Evolutionary conservation across 495 filamentous ascomycete species (phyloP), one percentile per base, ranked within the genome.

Genomic region (Penicillium cataractarum): DNA sequence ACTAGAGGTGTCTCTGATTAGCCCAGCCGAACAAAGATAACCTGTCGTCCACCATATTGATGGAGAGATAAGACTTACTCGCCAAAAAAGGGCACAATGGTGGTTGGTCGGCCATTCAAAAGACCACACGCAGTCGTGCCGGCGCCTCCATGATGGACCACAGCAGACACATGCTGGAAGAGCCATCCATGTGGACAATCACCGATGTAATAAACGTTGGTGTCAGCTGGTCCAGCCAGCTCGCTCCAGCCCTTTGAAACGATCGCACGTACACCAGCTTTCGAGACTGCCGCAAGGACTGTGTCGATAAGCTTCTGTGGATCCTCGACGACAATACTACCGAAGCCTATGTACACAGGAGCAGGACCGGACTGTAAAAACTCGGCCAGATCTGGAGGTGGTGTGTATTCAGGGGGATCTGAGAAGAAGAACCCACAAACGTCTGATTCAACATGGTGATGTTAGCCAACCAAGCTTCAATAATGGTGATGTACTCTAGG

Each of bases 331-430:
- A 89, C 86, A 58, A 90, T 89, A 42, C 81, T 85, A 3, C 88
- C 88, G 63, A 90, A 90, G 13, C 88, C 88, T 39, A 90, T 86
- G 63, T 89, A 89, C 1, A 89, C 75, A 17, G 87, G 87, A 7
- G 80, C 70, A 6, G 83, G 78, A 2, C 86, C 87, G 13, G 68
- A 70, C 44, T 77, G 66, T 0, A 90, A 72, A 61, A 89, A 89
- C 0, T 68, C 72, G 0, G 69, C 71, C 19, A 90, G 71, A 4
- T 84, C 82, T 1, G 78, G 62, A 0, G 73, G 74, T 1, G 87
- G 86, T 0, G 69, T 82, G 68, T 84, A 89, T 6, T 74, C 68
- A 1, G 79, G 74, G 15, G 79, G 74, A 51, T 81, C 74, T 3
- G 83, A 71, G 66, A 88, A 88, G 74, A 84, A 87, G 74, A 90